Base-by-base conservation (phyloP, 257 asterid species). In the Lycium barbarum region DNA sequence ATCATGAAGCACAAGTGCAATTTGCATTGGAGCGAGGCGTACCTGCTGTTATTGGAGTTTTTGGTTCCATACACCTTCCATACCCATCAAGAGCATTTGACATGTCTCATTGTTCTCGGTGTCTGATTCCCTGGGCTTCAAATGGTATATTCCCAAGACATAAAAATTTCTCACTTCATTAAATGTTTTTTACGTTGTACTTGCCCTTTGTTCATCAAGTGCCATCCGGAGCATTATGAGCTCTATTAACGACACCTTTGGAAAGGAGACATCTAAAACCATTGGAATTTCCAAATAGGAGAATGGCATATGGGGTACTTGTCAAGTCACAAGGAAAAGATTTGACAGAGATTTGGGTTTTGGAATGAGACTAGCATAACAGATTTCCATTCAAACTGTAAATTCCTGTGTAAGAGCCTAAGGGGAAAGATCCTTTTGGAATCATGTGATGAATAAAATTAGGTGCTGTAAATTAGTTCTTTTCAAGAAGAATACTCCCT, bases 1-100 rank as follows among this genome's bases (percentile, higher is more conserved):
- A 94, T 85, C 99, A 95, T 6, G 99, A 95, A 93, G 98, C 98
- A 22, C 99, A 95, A 84, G 99, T 95, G 79, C 99, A 95, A 83
- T 95, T 94, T 89, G 99, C 99, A 14, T 87, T 94, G 91, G 99
- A 95, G 85, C 91, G 99, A 89, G 97, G 99, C 7, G 99, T 95
- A 84, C 99, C 99, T 13, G 99, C 99, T 85, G 51, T 88, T 87
- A 91, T 95, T 62, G 98, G 94, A 43, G 98, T 95, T 87, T 93
- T 95, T 83, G 98, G 98, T 80, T 92, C 98, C 8, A 90, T 95
- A 84, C 87, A 88, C 74, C 95, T 95, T 82, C 97, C 99, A 62
- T 95, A 84, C 88, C 99, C 99, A 1, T 87, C 99, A 45, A 89
- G 98, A 86, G 92, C 97, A 79, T 95, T 95, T 85, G 99, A 95